These are phyloP conservation scores for Linderina pennispora DNA, from an alignment of 192 early-diverging fungal species.

Conservation along the genomic window DNA sequence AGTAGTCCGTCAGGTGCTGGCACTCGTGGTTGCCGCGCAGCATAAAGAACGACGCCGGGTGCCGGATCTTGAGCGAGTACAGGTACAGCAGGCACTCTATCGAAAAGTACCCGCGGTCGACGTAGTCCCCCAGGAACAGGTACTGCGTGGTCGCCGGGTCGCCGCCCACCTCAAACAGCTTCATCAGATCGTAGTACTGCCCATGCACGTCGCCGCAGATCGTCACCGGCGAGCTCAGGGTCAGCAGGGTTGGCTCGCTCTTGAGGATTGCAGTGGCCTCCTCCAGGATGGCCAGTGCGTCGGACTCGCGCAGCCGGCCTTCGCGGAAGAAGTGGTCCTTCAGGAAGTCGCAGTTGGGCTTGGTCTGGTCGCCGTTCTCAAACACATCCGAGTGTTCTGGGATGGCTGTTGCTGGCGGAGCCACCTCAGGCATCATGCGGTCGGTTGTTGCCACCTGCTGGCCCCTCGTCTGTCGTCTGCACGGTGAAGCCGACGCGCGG, in stretches of 20 bases:
- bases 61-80: constrained; percentile 88
- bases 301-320: constrained; percentile 85
- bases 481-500: constrained; percentile 75
- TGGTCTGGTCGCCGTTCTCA: constrained; percentile 58
- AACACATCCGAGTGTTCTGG: constrained; percentile 58
- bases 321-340: constrained; percentile 91
- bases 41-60: constrained; percentile 78
- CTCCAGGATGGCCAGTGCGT: constrained; percentile 82
- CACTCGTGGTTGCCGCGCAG: constrained; percentile 97
- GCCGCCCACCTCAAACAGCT: constrained; percentile 96
- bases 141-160: constrained; percentile 86
- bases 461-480: constrained; percentile 68
- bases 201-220: constrained; percentile 98
- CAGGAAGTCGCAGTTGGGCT: constrained; percentile 77
- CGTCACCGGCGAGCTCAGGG: constrained; percentile 88
- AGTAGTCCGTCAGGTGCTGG: constrained; percentile 95
- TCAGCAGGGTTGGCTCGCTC: constrained; percentile 78
- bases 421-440: constrained; percentile 47
- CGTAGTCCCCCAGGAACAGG: constrained; percentile 94
- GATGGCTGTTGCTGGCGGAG: constrained; percentile 49
- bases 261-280: constrained; percentile 75
- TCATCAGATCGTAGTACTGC: constrained; percentile 98
- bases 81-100: constrained; percentile 96
- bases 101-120: constrained; percentile 95
- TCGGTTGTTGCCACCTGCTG: constrained; percentile 65